phyloP scores from a whole-genome alignment of 129 eudicot species.

The Chrysanthemum lavandulifolium region DNA sequence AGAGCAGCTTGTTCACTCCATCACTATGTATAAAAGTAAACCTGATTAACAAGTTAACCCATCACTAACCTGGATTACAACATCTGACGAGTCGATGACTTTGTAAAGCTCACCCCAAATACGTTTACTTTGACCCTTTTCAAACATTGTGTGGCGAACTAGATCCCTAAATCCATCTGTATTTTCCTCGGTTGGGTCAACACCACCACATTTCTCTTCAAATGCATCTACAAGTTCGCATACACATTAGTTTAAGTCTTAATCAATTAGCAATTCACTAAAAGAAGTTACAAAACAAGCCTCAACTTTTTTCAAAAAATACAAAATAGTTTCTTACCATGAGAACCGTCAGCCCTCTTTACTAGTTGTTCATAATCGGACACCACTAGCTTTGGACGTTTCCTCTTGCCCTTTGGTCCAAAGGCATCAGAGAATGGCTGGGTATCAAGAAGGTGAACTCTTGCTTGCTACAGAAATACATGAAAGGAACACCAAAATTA shows the following conservation, averaged over 20 bases:
- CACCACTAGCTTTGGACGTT: constrained; percentile 71
- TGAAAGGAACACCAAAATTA: constrained; percentile 20
- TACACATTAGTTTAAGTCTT: neutral
- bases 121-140: constrained; percentile 97
- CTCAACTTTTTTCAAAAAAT: neutral
- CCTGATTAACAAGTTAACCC: neutral
- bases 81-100: constrained; percentile 97
- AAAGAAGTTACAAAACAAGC: neutral
- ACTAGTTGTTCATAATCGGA: constrained; percentile 72
- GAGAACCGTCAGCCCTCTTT: constrained; percentile 81
- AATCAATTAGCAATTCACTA: neutral
- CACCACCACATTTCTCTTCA: constrained; percentile 71
- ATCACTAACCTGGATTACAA: constrained; percentile 78
- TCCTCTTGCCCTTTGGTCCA: constrained; percentile 92
- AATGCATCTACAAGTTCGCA: constrained; percentile 64
- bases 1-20: too few species aligned
- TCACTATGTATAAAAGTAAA: too few species aligned
- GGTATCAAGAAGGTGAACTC: constrained; percentile 92
- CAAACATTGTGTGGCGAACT: constrained; percentile 93
- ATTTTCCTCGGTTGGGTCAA: constrained; percentile 45
- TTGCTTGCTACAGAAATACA: constrained; percentile 64
- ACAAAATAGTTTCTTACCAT: constrained; percentile 43
- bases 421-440: constrained; percentile 88
- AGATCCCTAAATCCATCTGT: constrained; percentile 94
- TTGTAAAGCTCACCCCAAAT: constrained; percentile 99